Base-by-base conservation (phyloP, 108 stramenopile genomes). In the Nitzschia sp. region DNA sequence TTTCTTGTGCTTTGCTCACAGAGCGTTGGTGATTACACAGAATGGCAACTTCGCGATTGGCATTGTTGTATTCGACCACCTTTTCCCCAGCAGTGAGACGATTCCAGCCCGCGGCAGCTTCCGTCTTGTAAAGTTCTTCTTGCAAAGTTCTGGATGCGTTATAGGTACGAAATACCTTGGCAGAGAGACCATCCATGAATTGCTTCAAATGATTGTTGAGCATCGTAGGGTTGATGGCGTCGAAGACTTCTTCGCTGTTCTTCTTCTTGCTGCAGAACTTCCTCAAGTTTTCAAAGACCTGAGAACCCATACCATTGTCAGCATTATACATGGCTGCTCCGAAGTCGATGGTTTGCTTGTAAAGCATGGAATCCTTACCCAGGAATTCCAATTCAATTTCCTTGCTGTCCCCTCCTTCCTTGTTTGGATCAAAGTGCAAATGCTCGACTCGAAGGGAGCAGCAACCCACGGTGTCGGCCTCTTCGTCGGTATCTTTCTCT, bases 141-240 rank as follows among this genome's bases (percentile, higher is more conserved):
- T 99, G 96, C 45, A 99, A 80, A 13, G 99, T 99, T 41, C 94
- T 90, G 29, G 96, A 96, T 2, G 99, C 99, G 80, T 99, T 99
- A 92, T 97, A 99, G 36, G 99, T 99, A 95, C 99, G 97, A 77
- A 99, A 99, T 0, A 99, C 99, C 71, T 99, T 99, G 59, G 99
- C 99, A n/a, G 96, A 88, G 8, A 99, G 82, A 1, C 99, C 99
- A 17, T 96, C 95, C 99, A 99, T 99, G 59, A 98, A 90, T 8
- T 79, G 76, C 66, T 97, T 95, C 61, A 98, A 82, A 65, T 98
- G 96, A 25, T 78, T 76, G 84, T 98, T 98, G 58, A 98, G 81
- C 63, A 87, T 71, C 16, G 89, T 83, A 1, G 97, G 97, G 45
- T 90, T 95, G 66, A 99, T 91, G 54, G 79, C 69, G 63, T 98